Percentiles rank a stretch among this genome's conserved stretches.
These are phyloP conservation scores for Chaetomiaceae sp. DNA, from an alignment of 2,329 filamentous ascomycete genomes.

Conservation along the genomic window DNA sequence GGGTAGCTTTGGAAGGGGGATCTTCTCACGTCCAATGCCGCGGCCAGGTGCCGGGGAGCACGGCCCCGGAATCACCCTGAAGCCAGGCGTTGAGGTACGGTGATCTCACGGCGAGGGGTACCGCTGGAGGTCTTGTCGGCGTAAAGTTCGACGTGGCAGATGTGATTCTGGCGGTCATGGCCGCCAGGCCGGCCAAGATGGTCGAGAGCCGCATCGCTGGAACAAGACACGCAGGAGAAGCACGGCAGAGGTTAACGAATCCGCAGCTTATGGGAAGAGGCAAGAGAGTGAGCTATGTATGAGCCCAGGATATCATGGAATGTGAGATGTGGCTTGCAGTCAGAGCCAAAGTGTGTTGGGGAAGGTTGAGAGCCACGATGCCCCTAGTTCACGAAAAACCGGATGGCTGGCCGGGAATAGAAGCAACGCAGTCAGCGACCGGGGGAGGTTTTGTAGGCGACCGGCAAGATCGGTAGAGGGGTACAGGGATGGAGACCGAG, in stretches of 20 bases:
- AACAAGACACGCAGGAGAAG: too few relatives aligned
- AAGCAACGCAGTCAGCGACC: background rate
- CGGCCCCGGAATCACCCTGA: slow-evolving; percentile 55
- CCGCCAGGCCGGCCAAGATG: slow-evolving; percentile 10
- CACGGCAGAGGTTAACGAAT: background rate
- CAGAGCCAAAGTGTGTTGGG: too few relatives aligned
- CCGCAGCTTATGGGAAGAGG: too few relatives aligned
- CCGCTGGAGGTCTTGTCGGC: slow-evolving; percentile 29
- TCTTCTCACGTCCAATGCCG: slow-evolving; percentile 58
- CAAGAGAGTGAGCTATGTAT: too few relatives aligned
- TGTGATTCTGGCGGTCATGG: slow-evolving; percentile 4
- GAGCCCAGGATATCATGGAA: too few relatives aligned
- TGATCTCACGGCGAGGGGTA: slow-evolving; percentile 64
- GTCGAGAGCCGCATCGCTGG: slow-evolving; percentile 15
- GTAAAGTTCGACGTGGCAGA: slow-evolving; percentile 23
- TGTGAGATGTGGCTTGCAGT: too few relatives aligned
- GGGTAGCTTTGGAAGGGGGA: slow-evolving; percentile 13
- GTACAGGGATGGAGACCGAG: background rate
- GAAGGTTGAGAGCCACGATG: too few relatives aligned
- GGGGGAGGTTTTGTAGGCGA: slow-evolving; percentile 10
- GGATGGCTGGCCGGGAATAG: background rate
- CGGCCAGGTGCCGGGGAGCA: slow-evolving; percentile 64
- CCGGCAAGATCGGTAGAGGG: background rate
- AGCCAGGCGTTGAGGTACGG: slow-evolving; percentile 71
- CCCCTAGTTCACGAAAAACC: too few relatives aligned